Evolutionary conservation across 2,329 filamentous ascomycete species (phyloP), one percentile per base, ranked within the genome.

Genomic region (Cordyceps javanica): DNA sequence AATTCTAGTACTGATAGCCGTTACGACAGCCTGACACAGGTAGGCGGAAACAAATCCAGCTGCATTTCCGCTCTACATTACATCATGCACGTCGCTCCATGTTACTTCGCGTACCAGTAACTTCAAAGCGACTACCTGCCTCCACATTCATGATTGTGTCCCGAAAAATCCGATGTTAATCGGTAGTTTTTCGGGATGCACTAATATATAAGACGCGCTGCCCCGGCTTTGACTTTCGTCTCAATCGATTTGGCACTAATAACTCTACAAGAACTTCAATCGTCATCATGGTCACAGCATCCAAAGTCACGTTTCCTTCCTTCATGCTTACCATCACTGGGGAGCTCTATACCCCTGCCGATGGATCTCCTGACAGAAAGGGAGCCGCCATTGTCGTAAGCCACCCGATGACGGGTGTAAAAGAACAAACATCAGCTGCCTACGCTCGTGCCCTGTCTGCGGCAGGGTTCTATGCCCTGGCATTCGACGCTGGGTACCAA

Each of bases 401-500:
- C 48, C 68, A 72, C 56, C 71, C 70, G 0, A 48, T 51, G 28
- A 67, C 59, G 54, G 62, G 55, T n/a, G 60, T 73, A 34, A 75
- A 75, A 57, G 72, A 75, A 60, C 71, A 74, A 60, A 64, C 70
- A 0, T 25, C 70, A 5, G 65, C 61, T 9, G 55, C 64, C 42
- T 70, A 74, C 49, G 70, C 70, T 10, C 58, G 61, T 3, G 30
- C 58, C 0, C 64, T 74, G 10, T 48, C 68, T 14, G 45, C 66
- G 36, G 55, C 58, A 3, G 70, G 72, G 19, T 73, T 73, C 61
- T 57, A 60, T 48, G 46, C 60, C 19, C 60, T 74, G 5, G 60
- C 65, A 25, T 73, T 61, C 56, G 72, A 75, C 55, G 66, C 71
- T 10, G 65, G 66, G 21, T 69, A 73, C 52, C 71, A 75, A 55